A percentile compares a stretch with the other conserved stretches of the same genome.
Evolutionary conservation across 371 early-diverging fungal genomes (phyloP).

Genomic region (Gilbertella persicaria): DNA sequence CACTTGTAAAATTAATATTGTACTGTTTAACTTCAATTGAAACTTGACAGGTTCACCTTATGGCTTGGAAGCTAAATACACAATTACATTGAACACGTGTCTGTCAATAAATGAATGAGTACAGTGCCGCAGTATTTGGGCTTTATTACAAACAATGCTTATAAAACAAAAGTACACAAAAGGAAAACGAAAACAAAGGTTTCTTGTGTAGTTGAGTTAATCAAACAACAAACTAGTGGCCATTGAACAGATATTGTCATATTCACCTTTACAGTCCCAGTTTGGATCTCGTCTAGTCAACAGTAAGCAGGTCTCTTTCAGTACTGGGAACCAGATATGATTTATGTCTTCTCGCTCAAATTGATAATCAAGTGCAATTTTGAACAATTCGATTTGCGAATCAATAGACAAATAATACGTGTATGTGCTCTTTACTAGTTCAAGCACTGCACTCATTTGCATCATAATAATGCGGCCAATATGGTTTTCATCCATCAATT

Average conservation of each 20-base stretch:
- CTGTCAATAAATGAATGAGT: too few relatives aligned
- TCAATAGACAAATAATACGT: not conserved
- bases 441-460: not conserved
- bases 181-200: too few relatives aligned
- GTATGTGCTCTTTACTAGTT: not conserved
- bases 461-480: not conserved
- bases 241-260: not conserved
- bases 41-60: too few relatives aligned
- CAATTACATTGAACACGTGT: too few relatives aligned
- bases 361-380: not conserved
- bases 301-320: not conserved
- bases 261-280: not conserved
- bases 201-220: too few relatives aligned
- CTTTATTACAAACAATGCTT: too few relatives aligned
- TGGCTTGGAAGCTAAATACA: too few relatives aligned
- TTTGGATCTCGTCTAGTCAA: not conserved
- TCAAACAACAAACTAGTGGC: not conserved
- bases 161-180: too few relatives aligned
- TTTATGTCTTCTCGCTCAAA: not conserved
- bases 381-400: not conserved
- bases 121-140: too few relatives aligned
- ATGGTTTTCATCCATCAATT: not conserved
- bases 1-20: too few relatives aligned
- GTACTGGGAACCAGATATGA: not conserved
- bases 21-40: too few relatives aligned